These are phyloP conservation scores for Smallanthus sonchifolius DNA, from an alignment of 129 eudicot genomes.

Conservation along the genomic window DNA sequence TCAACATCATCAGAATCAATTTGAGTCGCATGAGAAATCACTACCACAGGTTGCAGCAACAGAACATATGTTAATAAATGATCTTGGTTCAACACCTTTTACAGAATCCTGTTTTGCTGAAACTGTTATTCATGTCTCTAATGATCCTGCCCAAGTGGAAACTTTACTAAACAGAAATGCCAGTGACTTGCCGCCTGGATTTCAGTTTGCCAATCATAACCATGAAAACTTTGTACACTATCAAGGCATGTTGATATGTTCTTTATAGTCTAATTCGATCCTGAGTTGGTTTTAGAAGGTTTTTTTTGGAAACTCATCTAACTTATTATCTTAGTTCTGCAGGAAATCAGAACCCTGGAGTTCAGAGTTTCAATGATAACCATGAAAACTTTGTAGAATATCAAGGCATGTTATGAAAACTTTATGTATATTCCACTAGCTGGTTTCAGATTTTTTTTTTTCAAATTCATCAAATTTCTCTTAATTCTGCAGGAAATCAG, in stretches of 20 bases:
- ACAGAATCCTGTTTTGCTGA: constrained; percentile 20
- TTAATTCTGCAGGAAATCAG: constrained; percentile 13
- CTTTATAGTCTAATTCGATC: not conserved
- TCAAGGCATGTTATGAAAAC: constrained; percentile 17
- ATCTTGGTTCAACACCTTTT: constrained; percentile 30
- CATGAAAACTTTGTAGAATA: constrained; percentile 20
- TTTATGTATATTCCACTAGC: not conserved
- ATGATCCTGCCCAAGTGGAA: constrained; percentile 18
- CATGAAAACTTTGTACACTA: constrained; percentile 21
- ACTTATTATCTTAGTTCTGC: constrained; percentile 6
- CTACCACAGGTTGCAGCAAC: constrained; percentile 16
- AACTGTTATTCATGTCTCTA: constrained; percentile 21
- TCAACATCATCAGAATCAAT: constrained; percentile 30
- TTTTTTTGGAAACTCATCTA: constrained; percentile 3
- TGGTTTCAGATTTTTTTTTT: constrained; percentile 10
- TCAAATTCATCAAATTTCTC: constrained; percentile 2
- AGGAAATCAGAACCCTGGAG: constrained; percentile 16
- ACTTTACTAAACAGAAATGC: constrained; percentile 16
- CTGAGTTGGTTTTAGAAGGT: constrained; percentile 12
- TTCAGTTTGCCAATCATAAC: constrained; percentile 16
- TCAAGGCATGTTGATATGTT: constrained; percentile 24
- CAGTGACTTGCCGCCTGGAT: constrained; percentile 11
- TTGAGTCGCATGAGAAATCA: constrained; percentile 27
- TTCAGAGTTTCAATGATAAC: constrained; percentile 16
- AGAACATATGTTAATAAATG: constrained; percentile 19